Conservation (phyloP, 1,139 yeast species). For the Hemisphaericaspora xylanilytica region DNA sequence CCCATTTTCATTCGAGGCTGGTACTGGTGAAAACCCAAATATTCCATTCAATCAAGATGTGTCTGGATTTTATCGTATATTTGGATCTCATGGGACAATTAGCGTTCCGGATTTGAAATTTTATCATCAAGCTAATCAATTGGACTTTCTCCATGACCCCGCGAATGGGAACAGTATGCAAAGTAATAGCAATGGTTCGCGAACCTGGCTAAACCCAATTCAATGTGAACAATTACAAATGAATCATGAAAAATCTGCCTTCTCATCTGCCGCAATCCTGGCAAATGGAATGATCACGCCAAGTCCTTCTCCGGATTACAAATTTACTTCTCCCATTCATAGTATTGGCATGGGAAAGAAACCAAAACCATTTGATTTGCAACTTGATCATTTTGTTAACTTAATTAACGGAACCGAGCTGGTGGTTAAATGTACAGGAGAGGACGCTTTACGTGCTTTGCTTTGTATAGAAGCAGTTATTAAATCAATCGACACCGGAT, state of each 20-base stretch:
- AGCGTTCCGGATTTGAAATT: slow-evolving; percentile 42
- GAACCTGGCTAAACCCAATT: slow-evolving; percentile 36
- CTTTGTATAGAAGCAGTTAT: slow-evolving; percentile 42
- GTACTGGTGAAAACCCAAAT: slow-evolving; percentile 45
- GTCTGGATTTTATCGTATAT: slow-evolving; percentile 39
- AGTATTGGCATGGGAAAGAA: slow-evolving; percentile 24
- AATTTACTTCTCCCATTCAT: slow-evolving; percentile 20
- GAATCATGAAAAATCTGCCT: slow-evolving; percentile 10
- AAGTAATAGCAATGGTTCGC: slow-evolving; percentile 10
- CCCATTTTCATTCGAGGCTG: slow-evolving; percentile 42
- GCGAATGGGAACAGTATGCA: slow-evolving; percentile 6
- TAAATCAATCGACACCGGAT: slow-evolving; percentile 33
- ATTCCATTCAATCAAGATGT: slow-evolving; percentile 33
- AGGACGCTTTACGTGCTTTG: slow-evolving; percentile 40
- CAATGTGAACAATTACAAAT: slow-evolving; percentile 21
- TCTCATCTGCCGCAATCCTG: background rate
- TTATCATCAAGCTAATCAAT: slow-evolving; percentile 25
- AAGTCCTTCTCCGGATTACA: slow-evolving; percentile 25
- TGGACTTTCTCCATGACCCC: background rate
- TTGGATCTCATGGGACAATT: slow-evolving; percentile 41
- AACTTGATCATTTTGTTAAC: slow-evolving; percentile 27
- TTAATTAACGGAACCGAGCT: slow-evolving; percentile 32
- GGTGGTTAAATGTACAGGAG: slow-evolving; percentile 36
- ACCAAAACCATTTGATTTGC: slow-evolving; percentile 37
- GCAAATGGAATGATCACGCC: slow-evolving; percentile 22